Evolutionary conservation across 805 yeast genomes (phyloP).

Genomic region (Yarrowia keelungensis): DNA sequence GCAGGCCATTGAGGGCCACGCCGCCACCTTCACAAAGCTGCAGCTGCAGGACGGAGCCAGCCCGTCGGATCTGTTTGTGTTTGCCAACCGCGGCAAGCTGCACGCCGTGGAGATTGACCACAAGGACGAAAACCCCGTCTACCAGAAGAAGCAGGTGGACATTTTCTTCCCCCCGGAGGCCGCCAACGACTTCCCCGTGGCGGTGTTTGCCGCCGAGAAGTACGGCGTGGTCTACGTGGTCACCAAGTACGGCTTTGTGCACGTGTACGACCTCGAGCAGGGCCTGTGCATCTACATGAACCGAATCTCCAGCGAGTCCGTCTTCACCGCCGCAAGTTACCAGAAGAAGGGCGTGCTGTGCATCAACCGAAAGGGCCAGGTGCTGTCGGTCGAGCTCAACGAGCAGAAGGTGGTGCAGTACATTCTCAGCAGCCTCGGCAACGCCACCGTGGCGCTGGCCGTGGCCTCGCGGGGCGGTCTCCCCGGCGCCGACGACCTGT

Average conservation of each 20-base stretch:
- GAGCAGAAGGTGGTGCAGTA: slow-evolving; percentile 87
- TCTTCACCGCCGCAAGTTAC: slow-evolving; percentile 84
- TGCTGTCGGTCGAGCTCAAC: slow-evolving; percentile 87
- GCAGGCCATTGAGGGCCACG: slow-evolving; percentile 98
- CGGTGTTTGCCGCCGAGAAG: slow-evolving; percentile 81
- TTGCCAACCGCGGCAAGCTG: slow-evolving; percentile 89
- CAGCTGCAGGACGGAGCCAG: slow-evolving; percentile 72
- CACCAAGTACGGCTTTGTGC: slow-evolving; percentile 96
- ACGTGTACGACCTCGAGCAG: slow-evolving; percentile 90
- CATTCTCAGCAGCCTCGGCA: slow-evolving; percentile 82
- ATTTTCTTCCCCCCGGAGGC: slow-evolving; percentile 98
- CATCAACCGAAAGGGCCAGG: slow-evolving; percentile 94
- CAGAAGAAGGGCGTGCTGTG: slow-evolving; percentile 84
- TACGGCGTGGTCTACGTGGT: slow-evolving; percentile 88
- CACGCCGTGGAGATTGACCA: slow-evolving; percentile 97
- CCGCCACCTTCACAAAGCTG: slow-evolving; percentile 83
- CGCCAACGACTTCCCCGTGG: slow-evolving; percentile 92
- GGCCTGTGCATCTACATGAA: slow-evolving; percentile 93
- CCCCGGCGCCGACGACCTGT: slow-evolving; percentile 95
- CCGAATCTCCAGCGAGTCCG: slow-evolving; percentile 94
- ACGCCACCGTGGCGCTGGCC: slow-evolving; percentile 83
- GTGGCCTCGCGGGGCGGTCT: slow-evolving; percentile 95
- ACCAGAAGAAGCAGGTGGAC: slow-evolving; percentile 87
- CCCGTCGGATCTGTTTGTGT: slow-evolving; percentile 87
- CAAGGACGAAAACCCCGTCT: slow-evolving; percentile 79